Conservation (phyloP, 2,329 filamentous ascomycete species). For the Neonectria hederae region DNA sequence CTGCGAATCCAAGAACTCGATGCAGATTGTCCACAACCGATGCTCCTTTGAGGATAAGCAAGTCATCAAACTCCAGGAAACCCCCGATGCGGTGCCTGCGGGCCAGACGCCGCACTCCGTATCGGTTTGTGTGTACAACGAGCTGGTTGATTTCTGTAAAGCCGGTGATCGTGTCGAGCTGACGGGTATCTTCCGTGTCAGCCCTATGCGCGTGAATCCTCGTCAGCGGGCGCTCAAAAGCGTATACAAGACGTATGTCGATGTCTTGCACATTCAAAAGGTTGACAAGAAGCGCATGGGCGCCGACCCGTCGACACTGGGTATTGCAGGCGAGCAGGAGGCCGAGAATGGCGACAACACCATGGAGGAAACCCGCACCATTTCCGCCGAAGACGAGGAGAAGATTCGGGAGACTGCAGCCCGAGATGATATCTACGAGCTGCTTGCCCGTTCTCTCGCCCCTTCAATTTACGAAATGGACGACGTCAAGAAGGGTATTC, state of each 20-base stretch:
- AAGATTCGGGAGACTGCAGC: conserved; percentile 85
- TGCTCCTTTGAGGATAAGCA: conserved; percentile 97
- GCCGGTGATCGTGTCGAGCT: conserved; percentile 96
- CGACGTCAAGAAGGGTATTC: conserved; percentile 97
- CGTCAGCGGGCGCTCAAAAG: conserved; percentile 92
- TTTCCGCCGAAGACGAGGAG: conserved; percentile 85
- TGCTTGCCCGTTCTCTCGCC: conserved; percentile 88
- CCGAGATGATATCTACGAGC: conserved; percentile 89
- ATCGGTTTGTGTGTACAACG: conserved; percentile 94
- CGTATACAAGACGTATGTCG: conserved; percentile 97
- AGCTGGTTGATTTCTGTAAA: conserved; percentile 97
- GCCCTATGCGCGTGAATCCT: conserved; percentile 92
- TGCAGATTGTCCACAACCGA: conserved; percentile 98
- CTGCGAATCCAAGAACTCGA: conserved; percentile 89
- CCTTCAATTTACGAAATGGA: conserved; percentile 98
- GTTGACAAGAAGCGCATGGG: conserved; percentile 95
- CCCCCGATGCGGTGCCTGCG: conserved; percentile 91
- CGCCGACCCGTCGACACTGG: conserved; percentile 87
- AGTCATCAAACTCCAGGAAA: conserved; percentile 98
- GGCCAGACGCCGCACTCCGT: conserved; percentile 98
- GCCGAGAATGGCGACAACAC: conserved; percentile 72
- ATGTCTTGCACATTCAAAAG: conserved; percentile 95
- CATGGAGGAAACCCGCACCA: conserved; percentile 84
- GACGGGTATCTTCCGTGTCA: conserved; percentile 96
- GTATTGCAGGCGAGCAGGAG: conserved; percentile 78